These are phyloP conservation scores for Amanita molliuscula DNA, from an alignment of 768 basidiomycete genomes.

Conservation along the genomic window DNA sequence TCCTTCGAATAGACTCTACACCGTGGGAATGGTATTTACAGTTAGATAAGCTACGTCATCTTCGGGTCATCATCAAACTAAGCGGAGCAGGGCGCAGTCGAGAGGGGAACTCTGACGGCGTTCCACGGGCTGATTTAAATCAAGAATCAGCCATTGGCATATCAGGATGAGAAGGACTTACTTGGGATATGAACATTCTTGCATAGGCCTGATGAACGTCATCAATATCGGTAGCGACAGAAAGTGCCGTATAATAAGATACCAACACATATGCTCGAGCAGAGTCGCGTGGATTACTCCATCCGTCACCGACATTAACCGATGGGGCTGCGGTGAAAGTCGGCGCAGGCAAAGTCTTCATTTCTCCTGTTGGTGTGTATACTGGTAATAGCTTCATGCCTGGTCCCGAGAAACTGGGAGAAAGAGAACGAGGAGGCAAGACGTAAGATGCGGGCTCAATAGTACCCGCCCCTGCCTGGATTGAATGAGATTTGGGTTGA, in stretches of 20 bases:
- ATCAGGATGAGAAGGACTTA: slow-evolving; percentile 13
- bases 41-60: not conserved
- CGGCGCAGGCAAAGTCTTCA: slow-evolving; percentile 53
- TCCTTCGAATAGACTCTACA: not conserved
- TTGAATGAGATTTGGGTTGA: not conserved
- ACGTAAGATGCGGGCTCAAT: slow-evolving; percentile 41
- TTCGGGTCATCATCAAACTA: slow-evolving; percentile 3
- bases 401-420: slow-evolving; percentile 40
- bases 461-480: slow-evolving; percentile 44
- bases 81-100: slow-evolving; percentile 32
- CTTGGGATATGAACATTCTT: slow-evolving; percentile 58
- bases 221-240: not conserved
- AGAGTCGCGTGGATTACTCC: slow-evolving; percentile 64
- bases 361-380: slow-evolving; percentile 60
- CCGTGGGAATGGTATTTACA: not conserved
- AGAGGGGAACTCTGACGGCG: slow-evolving; percentile 39
- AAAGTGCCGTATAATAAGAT: not conserved
- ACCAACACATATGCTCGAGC: slow-evolving; percentile 42
- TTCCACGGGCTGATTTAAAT: slow-evolving; percentile 40
- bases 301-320: slow-evolving; percentile 56
- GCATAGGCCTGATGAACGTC: slow-evolving; percentile 27
- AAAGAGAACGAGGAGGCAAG: slow-evolving; percentile 59
- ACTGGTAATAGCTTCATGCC: slow-evolving; percentile 47
- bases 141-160: not conserved
- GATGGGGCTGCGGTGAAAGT: slow-evolving; percentile 50